Percentiles rank a stretch among this genome's conserved stretches.
Conservation (phyloP, 1,139 yeast genomes). For the Lodderomyces jiufengensis region DNA sequence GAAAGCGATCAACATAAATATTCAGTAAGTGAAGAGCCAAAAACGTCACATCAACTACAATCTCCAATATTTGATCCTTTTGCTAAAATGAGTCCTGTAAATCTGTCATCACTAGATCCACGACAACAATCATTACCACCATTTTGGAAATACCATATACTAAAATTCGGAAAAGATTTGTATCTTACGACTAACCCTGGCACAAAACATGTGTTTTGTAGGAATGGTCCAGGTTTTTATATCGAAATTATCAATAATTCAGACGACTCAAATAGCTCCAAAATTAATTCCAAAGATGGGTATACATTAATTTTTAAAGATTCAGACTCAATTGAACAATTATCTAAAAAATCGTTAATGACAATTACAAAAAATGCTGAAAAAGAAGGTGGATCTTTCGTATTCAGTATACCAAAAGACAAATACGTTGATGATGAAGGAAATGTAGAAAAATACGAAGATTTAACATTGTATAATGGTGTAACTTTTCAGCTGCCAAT, state of each 20-base stretch:
- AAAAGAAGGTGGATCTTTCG: conserved; percentile 20
- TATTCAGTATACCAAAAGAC: conserved; percentile 21
- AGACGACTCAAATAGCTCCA: conserved; percentile 13
- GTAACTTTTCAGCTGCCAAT: conserved; percentile 27
- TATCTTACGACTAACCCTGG: conserved; percentile 62
- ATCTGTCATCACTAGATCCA: background rate
- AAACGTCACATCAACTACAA: background rate
- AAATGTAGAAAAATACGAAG: conserved; percentile 7
- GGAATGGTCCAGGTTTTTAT: conserved; percentile 56
- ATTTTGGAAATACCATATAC: conserved; percentile 62
- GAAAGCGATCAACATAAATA: background rate
- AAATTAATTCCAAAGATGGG: conserved; percentile 18
- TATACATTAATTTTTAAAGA: conserved; percentile 33
- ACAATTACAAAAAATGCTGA: conserved; percentile 2
- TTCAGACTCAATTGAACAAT: conserved; percentile 22
- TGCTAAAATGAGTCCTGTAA: background rate
- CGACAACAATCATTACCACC: conserved; percentile 18
- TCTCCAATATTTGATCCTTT: background rate
- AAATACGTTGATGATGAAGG: conserved; percentile 8
- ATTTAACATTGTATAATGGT: conserved; percentile 21
- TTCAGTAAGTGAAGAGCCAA: background rate
- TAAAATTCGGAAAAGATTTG: conserved; percentile 45
- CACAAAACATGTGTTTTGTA: conserved; percentile 48
- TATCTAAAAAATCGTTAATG: conserved; percentile 15
- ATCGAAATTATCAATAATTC: conserved; percentile 32